Base-by-base conservation (phyloP, 306 rosid species). In the Cercis canadensis region DNA sequence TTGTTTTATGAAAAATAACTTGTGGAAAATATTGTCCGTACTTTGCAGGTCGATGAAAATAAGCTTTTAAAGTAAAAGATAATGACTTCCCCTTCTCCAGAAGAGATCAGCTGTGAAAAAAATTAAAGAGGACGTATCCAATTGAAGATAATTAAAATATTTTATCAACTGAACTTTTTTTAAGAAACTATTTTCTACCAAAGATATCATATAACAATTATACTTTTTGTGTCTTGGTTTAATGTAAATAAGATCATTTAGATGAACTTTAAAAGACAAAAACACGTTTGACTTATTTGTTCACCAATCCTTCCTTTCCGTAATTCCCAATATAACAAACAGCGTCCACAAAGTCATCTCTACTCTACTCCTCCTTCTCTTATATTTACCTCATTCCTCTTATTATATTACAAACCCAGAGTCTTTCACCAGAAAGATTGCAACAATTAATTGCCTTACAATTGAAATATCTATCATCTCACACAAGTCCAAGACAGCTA, bases 21-120 rank as follows among this genome's bases (percentile, higher is more conserved):
- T n/a, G n/a, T n/a, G n/a, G n/a, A n/a, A n/a, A n/a, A 56, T 56
- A 12, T 11, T 39, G 11, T 39, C 15, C 11, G 49, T 14, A 24
- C 14, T 43, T 17, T 65, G 59, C 15, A 5, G 43, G 43, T 45
- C 34, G 45, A 57, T 47, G 73, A 75, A n/a, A 70, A 66, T 59
- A 47, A 24, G 46, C 15, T 24, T n/a, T 45, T 33, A 2, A 56
- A 74, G 47, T n/a, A 44, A 51, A 65, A 32, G 60, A 55, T 1
- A 37, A 52, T 11, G 12, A 41, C 9, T 56, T 59, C 52, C 59
- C 44, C 54, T 46, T 55, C 29, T 40, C 8, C 19, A 54, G 29
- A 46, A 62, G 6, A 52, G 19, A 51, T 1, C 47, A 66, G 53
- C 41, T 19, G 8, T 0, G 3, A 3, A 10, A 55, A 46, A 8